Conservation (phyloP, 2,329 filamentous ascomycete species). For the Penicillium decumbens region DNA sequence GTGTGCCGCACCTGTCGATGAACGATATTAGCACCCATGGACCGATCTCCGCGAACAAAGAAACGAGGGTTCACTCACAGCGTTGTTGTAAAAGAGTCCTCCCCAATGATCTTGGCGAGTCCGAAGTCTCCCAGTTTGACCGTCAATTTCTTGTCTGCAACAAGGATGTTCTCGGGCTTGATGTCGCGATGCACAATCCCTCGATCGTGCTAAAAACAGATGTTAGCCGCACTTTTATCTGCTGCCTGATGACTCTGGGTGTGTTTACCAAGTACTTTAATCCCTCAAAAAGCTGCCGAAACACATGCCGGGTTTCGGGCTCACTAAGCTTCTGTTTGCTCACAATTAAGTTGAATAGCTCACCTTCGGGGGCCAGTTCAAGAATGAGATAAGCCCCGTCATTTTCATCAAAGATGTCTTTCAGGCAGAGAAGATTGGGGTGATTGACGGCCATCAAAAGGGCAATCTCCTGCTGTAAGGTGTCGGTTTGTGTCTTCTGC, state of each 20-base stretch:
- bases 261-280: constrained; percentile 82
- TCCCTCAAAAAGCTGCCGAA: constrained; percentile 85
- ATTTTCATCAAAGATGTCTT: constrained; percentile 88
- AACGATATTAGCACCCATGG: constrained; percentile 21
- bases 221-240: constrained; percentile 3
- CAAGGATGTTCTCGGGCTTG: constrained; percentile 92
- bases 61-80: constrained; percentile 51
- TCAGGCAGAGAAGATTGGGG: constrained; percentile 84
- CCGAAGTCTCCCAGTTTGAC: constrained; percentile 96
- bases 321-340: constrained; percentile 85
- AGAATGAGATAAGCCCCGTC: constrained; percentile 88
- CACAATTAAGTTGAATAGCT: constrained; percentile 93
- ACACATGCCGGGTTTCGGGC: constrained; percentile 76
- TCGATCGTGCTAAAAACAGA: constrained; percentile 73
- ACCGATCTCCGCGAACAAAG: background rate
- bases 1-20: constrained; percentile 68
- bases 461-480: constrained; percentile 90
- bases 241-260: background rate
- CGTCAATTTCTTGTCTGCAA: constrained; percentile 76
- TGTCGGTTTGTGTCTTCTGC: constrained; percentile 76
- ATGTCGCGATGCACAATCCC: constrained; percentile 98
- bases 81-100: constrained; percentile 96
- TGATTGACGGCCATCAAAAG: constrained; percentile 97
- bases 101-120: constrained; percentile 95
- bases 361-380: constrained; percentile 85